Evolutionary conservation across 2,329 filamentous ascomycete genomes (phyloP).

Genomic region (Cladophialophora chaetospira): DNA sequence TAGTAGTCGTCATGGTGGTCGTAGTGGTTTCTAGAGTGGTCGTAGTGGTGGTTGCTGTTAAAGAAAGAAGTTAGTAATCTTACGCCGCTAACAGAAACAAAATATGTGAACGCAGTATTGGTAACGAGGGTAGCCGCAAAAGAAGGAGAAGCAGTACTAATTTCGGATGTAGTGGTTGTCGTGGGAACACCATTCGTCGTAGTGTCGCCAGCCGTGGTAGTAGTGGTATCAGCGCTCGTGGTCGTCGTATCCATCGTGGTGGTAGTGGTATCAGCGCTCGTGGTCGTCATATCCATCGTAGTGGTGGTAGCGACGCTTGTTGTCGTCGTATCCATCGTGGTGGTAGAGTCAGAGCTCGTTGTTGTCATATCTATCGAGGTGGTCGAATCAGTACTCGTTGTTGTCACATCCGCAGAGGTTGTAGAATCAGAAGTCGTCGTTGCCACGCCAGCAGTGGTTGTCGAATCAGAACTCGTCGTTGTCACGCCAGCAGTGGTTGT

Average conservation of each 20-base stretch:
- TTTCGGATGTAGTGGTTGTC: slow-evolving; percentile 3
- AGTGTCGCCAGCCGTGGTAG: background rate
- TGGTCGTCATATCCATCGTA: slow-evolving; percentile 1
- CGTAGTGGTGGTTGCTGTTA: slow-evolving; percentile 3
- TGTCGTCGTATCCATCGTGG: background rate
- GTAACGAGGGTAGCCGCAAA: slow-evolving; percentile 3
- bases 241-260: background rate
- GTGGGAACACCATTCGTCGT: slow-evolving; percentile 1
- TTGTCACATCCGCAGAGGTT: background rate
- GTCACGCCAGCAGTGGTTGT: too few species aligned
- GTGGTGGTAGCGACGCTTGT: background rate
- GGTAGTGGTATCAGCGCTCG: background rate
- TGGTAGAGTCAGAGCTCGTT: background rate
- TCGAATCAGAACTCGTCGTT: too few species aligned
- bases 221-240: background rate
- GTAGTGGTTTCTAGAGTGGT: too few species aligned
- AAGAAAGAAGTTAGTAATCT: background rate
- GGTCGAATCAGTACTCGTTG: background rate
- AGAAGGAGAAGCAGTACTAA: slow-evolving; percentile 12
- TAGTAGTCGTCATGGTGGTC: slow-evolving; percentile 6
- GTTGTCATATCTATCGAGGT: background rate
- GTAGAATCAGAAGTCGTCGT: background rate
- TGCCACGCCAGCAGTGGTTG: background rate
- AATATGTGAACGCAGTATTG: background rate
- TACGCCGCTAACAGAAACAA: background rate